These are phyloP conservation scores for Trichoderma lentiforme DNA, from an alignment of 2,329 filamentous ascomycete species.

Conservation along the genomic window DNA sequence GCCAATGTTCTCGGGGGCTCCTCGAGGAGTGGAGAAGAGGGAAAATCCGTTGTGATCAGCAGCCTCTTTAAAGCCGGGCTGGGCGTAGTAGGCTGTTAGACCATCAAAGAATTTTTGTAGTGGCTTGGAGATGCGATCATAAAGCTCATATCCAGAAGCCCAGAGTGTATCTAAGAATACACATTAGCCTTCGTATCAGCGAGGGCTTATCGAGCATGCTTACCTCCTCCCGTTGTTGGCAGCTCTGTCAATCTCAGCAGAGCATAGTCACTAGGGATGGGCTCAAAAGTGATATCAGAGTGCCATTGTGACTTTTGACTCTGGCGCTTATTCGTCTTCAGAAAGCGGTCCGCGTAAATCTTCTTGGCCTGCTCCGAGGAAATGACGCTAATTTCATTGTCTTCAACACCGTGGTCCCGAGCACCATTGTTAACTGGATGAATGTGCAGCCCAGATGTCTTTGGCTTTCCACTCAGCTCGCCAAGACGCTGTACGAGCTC, in stretches of 20 bases:
- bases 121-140: constrained; percentile 50
- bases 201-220: neutral
- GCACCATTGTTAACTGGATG: constrained; percentile 53
- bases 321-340: constrained; percentile 25
- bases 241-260: constrained; percentile 56
- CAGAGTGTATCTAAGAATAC: constrained; percentile 43
- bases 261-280: constrained; percentile 56
- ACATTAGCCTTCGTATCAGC: neutral
- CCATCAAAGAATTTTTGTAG: constrained; percentile 47
- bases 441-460: constrained; percentile 50
- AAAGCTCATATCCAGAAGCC: constrained; percentile 60
- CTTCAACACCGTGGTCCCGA: constrained; percentile 39
- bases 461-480: constrained; percentile 36
- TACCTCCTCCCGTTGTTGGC: constrained; percentile 52
- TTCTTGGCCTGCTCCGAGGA: constrained; percentile 36
- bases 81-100: constrained; percentile 46
- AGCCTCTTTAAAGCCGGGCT: constrained; percentile 49
- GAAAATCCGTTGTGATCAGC: constrained; percentile 46
- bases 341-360: constrained; percentile 51
- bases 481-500: constrained; percentile 37
- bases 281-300: constrained; percentile 47
- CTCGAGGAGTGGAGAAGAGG: constrained; percentile 43
- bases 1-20: constrained; percentile 57
- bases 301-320: constrained; percentile 35
- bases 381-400: constrained; percentile 46